phyloP scores from a whole-genome alignment of 169 alveolate genomes.

The Perkinsus olseni region DNA sequence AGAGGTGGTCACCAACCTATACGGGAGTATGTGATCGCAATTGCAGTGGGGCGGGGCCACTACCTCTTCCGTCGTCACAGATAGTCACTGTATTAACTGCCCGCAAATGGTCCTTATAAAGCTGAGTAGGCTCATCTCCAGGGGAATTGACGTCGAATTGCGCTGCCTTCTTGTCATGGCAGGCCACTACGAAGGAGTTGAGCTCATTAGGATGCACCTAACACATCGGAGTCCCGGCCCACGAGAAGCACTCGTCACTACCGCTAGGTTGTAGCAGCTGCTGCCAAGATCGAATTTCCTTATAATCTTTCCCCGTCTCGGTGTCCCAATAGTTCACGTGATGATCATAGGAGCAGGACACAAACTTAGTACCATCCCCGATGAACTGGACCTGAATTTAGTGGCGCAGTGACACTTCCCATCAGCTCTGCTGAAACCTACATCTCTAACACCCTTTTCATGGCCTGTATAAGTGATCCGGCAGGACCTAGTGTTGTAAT shows the following conservation, averaged over 20 bases:
- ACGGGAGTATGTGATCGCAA: neutral
- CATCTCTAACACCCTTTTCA: slow-evolving; percentile 83
- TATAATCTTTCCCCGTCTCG: slow-evolving; percentile 83
- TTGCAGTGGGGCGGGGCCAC: neutral
- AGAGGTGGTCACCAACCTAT: slow-evolving; percentile 77
- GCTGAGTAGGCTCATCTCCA: slow-evolving; percentile 56
- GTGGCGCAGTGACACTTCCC: slow-evolving; percentile 69
- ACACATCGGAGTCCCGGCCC: slow-evolving; percentile 65
- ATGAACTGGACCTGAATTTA: slow-evolving; percentile 23
- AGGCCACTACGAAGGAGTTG: slow-evolving; percentile 77
- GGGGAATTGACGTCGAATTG: slow-evolving; percentile 75
- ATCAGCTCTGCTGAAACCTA: slow-evolving; percentile 62
- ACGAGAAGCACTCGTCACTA: neutral
- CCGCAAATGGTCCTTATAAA: slow-evolving; percentile 86
- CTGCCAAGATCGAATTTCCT: slow-evolving; percentile 39
- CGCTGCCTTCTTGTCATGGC: slow-evolving; percentile 67
- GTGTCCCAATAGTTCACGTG: slow-evolving; percentile 77
- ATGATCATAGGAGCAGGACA: slow-evolving; percentile 20
- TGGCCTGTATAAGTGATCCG: slow-evolving; percentile 81
- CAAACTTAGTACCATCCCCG: neutral
- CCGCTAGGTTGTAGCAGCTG: slow-evolving; percentile 48
- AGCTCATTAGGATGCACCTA: slow-evolving; percentile 66
- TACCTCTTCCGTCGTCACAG: slow-evolving; percentile 68
- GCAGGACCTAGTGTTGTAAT: slow-evolving; percentile 48
- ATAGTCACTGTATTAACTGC: slow-evolving; percentile 80